A percentile compares a stretch with the other conserved stretches of the same genome.
Evolutionary conservation across 148 eudicot genomes (phyloP).

Genomic region (Rhododendron ovatum): DNA sequence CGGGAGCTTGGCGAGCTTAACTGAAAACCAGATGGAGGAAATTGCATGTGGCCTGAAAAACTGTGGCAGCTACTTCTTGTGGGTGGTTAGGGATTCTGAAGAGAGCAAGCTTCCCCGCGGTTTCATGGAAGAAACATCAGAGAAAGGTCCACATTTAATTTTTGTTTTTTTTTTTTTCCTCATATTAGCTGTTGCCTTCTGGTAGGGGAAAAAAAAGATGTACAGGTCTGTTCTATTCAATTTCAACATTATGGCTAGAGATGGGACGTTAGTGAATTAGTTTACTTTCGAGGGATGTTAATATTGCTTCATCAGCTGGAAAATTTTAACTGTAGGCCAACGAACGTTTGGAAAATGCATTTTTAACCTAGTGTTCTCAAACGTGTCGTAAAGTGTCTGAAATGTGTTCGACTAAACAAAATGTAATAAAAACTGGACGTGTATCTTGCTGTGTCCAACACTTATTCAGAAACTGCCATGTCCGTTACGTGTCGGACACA

Average conservation of each 20-base stretch:
- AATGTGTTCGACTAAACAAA: not conserved
- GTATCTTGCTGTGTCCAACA: not conserved
- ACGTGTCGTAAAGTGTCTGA: not conserved
- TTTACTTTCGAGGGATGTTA: not conserved
- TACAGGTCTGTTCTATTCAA: not conserved
- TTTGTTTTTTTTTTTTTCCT: not conserved
- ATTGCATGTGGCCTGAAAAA: slow-evolving; percentile 30
- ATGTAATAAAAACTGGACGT: not conserved
- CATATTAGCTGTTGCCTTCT: not conserved
- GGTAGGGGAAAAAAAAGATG: not conserved
- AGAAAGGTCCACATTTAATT: not conserved
- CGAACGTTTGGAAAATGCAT: not conserved
- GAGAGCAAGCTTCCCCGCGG: slow-evolving; percentile 29
- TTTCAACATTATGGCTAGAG: not conserved
- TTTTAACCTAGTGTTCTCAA: not conserved
- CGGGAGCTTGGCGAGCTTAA: slow-evolving; percentile 47
- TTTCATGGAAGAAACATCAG: slow-evolving; percentile 16
- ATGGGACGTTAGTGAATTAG: not conserved
- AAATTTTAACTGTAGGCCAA: not conserved
- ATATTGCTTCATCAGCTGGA: not conserved
- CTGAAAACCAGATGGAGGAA: slow-evolving; percentile 40
- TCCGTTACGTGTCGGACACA: not conserved
- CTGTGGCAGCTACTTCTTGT: slow-evolving; percentile 33
- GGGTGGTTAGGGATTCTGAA: slow-evolving; percentile 54
- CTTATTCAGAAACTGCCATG: not conserved